Evolutionary conservation across 306 rosid genomes (phyloP).

Genomic region (Quercus variabilis): DNA sequence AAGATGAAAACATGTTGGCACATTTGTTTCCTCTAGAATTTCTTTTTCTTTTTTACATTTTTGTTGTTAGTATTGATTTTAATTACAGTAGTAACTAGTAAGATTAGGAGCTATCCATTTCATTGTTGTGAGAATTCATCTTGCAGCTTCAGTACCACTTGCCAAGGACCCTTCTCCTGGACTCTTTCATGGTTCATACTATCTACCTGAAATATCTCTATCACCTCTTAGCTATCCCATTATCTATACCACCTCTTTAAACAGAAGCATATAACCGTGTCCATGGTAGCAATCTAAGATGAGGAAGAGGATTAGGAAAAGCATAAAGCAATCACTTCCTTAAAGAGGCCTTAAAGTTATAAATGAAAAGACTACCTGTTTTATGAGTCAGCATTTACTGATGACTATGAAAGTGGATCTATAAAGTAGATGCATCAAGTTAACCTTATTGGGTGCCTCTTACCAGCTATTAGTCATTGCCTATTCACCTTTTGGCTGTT

Average conservation of each 20-base stretch:
- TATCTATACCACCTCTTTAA: background rate
- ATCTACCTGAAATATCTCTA: background rate
- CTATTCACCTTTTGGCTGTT: background rate
- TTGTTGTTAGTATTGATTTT: background rate
- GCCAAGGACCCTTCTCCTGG: background rate
- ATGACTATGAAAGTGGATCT: background rate
- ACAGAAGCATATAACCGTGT: background rate
- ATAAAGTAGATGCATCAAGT: background rate
- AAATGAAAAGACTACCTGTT: background rate
- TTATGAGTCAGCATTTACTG: background rate
- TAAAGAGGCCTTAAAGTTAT: background rate
- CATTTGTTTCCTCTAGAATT: background rate
- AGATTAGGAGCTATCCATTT: constrained; percentile 1
- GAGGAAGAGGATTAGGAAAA: background rate
- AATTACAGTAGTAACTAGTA: background rate
- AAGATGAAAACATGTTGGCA: background rate
- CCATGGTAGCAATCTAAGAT: background rate
- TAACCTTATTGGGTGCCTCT: background rate
- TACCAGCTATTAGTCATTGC: background rate
- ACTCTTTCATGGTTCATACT: background rate
- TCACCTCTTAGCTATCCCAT: background rate
- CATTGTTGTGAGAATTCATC: background rate
- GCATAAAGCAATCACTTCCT: background rate
- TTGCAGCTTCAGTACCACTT: background rate
- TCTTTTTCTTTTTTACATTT: background rate